Percentiles rank a stretch among this genome's conserved stretches.
Conservation (phyloP, 371 early-diverging fungal genomes). For the Mucor indicus region DNA sequence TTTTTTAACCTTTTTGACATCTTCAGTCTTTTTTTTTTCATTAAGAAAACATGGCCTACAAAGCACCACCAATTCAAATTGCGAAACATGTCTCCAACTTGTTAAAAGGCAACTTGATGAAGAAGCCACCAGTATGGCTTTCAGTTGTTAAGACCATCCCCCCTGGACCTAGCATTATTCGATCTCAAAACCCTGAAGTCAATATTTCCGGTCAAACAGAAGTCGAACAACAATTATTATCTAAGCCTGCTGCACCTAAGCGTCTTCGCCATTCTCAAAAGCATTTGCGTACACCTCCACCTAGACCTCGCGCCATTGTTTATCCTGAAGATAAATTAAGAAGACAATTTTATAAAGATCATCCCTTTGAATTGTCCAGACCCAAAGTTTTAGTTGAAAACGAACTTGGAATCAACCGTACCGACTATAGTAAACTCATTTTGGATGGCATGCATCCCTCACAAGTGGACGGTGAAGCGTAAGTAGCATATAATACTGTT, state of each 20-base stretch:
- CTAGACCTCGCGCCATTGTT: constrained; percentile 65
- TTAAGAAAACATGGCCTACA: constrained; percentile 32
- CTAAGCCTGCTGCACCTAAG: constrained; percentile 16
- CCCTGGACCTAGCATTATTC: constrained; percentile 66
- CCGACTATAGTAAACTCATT: constrained; percentile 42
- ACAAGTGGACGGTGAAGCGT: constrained; percentile 68
- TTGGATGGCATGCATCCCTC: constrained; percentile 50
- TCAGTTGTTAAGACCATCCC: constrained; percentile 55
- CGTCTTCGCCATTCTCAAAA: constrained; percentile 47
- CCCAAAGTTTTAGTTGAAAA: constrained; percentile 66
- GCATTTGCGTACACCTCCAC: constrained; percentile 52
- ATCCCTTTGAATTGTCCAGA: constrained; percentile 80
- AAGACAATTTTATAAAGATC: constrained; percentile 80
- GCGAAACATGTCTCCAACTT: constrained; percentile 48
- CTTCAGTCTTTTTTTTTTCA: too few species aligned
- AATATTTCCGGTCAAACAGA: constrained; percentile 37
- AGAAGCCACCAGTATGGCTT: constrained; percentile 62
- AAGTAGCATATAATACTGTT: constrained; percentile 19
- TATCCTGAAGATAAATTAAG: constrained; percentile 90
- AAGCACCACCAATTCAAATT: constrained; percentile 35
- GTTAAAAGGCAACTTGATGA: constrained; percentile 53
- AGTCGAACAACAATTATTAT: constrained; percentile 31
- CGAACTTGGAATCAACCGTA: constrained; percentile 42
- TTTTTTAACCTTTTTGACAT: too few species aligned
- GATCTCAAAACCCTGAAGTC: constrained; percentile 40